Evolutionary conservation across 106 monocot species (phyloP), one percentile per base, ranked within the genome.

Genomic region (Iris macrosiphon): DNA sequence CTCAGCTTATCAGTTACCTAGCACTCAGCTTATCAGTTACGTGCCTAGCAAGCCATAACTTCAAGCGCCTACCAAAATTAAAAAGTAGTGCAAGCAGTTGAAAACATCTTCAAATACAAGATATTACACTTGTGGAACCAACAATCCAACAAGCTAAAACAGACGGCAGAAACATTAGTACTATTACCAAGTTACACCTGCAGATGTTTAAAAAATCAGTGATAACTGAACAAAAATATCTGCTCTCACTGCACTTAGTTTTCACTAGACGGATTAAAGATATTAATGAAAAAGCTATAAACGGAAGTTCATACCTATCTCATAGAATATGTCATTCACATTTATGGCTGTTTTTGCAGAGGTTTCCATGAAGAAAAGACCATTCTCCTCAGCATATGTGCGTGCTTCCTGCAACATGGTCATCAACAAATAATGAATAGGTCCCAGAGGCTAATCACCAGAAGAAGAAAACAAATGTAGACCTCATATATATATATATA

Each of bases 321-420:
- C 73, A 73, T 66, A 61, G 58, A 73, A 73, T 45, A 66, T 40
- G 14, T 73, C 73, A 73, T 73, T 73, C 27, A 73, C 73, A 54
- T 73, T 73, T 19, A 22, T 40, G 18, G 73, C 73, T 51, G 66
- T 65, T 57, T 73, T 73, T 3, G 73, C 73, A 42, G 73, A 73
- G 19, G 73, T 73, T 39, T 73, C 73, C 73, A 66, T 73, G 45
- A 73, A 73, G 51, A 73, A 73, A 44, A 73, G 66, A 17, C 73
- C 73, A 66, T 73, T 73, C 52, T 60, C 73, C 12, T 73, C 66
- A 31, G 73, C 73, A 73, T 73, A 73, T 33, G 51, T 45, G 16
- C 53, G 52, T 34, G 66, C 73, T 73, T 73, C 73, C 73, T 73
- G 66, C 33, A 60, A 17, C 30, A 51, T 13, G 25, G 34, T 21